Conservation (phyloP, 1,284 basidiomycete species). For the Trichosporon faecale region DNA sequence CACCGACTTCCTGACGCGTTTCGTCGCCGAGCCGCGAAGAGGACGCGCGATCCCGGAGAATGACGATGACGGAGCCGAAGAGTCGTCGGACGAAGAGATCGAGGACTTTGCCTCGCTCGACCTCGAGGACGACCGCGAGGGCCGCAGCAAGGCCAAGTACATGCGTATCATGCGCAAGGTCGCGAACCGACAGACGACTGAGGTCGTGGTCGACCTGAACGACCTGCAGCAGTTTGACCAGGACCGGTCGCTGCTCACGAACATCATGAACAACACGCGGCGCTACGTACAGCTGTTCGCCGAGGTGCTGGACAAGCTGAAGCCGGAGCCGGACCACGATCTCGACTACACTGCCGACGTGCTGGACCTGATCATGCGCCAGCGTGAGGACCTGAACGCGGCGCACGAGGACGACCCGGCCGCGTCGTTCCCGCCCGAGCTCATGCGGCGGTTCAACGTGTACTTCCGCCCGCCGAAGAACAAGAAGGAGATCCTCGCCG, state of each 20-base stretch:
- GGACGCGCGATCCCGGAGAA: slow-evolving; percentile 29
- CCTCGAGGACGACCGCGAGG: slow-evolving; percentile 47
- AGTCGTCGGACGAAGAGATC: slow-evolving; percentile 64
- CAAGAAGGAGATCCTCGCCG: slow-evolving; percentile 67
- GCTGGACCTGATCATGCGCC: slow-evolving; percentile 90
- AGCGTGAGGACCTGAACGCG: slow-evolving; percentile 81
- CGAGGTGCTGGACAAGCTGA: slow-evolving; percentile 82
- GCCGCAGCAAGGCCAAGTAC: slow-evolving; percentile 65
- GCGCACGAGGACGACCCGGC: slow-evolving; percentile 50
- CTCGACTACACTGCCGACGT: slow-evolving; percentile 86
- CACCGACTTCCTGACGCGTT: slow-evolving; percentile 45
- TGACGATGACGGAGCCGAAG: slow-evolving; percentile 53
- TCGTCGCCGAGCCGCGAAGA: slow-evolving; percentile 30
- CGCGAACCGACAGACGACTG: slow-evolving; percentile 66
- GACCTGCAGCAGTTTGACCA: slow-evolving; percentile 55
- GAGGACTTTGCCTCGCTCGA: slow-evolving; percentile 53
- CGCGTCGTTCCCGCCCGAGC: slow-evolving; percentile 71
- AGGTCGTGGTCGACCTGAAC: slow-evolving; percentile 51
- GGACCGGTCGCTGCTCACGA: slow-evolving; percentile 65
- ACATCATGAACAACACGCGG: slow-evolving; percentile 79
- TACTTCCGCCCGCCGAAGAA: slow-evolving; percentile 83
- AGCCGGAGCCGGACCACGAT: slow-evolving; percentile 82
- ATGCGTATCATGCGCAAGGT: slow-evolving; percentile 86
- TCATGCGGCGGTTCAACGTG: slow-evolving; percentile 90
- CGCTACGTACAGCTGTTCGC: slow-evolving; percentile 88